Evolutionary conservation across 441 rosid genomes (phyloP), one percentile per base, ranked within the genome.

Genomic region (Bruguiera hainesii): DNA sequence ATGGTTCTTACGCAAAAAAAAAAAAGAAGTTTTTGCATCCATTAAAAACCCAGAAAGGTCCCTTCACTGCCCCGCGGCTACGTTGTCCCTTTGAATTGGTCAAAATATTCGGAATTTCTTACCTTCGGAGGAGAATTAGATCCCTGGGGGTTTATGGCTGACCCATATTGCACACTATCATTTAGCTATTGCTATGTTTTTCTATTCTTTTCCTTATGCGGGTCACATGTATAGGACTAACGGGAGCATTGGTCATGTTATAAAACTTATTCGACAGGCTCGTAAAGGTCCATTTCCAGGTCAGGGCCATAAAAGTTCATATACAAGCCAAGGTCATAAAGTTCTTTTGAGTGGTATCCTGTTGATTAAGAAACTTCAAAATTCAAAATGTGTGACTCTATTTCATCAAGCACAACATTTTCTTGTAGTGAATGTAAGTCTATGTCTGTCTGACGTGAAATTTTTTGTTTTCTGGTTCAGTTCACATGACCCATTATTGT

Each of bases 81-180:
- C 29, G 4, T 50, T 49, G 10, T 21, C 20, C 9, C 25, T 13
- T 66, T 35, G n/a, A 56, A 56, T 35, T 56, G 4, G 35, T 39
- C 6, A 66, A 66, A 66, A 66, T 19, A 66, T 25, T 64, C 1
- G 4, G 0, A 50, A 30, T 50, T 30, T 64, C 13, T 30, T 64
- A 64, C 48, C 20, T 66, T 66, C 55, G 13, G 21, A 23, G 1
- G 31, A 35, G 52, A 30, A 53, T 35, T 55, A 23, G 19, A 55
- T 25, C 18, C 0, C 51, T 1, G 5, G 3, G 2, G 13, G 16
- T 53, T 6, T 33, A 33, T 56, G 52, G 4, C 7, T 31, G 8
- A 65, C 13, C 3, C 3, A 55, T 33, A 55, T 33, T 53, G 6
- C 20, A 50, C 39, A 64, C 28, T 9, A 64, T 29, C 37, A 28